Conservation (phyloP, 257 asterid genomes). For the Salvia miltiorrhiza region DNA sequence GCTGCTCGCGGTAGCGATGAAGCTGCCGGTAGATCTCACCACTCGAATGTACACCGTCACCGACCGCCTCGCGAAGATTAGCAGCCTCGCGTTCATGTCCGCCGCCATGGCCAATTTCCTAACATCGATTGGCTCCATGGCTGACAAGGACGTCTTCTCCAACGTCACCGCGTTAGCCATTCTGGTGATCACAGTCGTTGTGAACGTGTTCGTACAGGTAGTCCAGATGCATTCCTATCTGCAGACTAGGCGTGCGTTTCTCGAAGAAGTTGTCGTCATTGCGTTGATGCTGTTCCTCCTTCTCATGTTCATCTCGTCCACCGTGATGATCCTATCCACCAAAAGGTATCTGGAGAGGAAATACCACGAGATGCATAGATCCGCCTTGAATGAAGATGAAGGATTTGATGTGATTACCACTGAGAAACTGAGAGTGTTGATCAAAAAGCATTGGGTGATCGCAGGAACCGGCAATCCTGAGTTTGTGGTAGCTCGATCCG, state of each 20-base stretch:
- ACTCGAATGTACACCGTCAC: slow-evolving; percentile 30
- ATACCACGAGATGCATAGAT: slow-evolving; percentile 32
- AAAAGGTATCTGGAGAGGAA: slow-evolving; percentile 27
- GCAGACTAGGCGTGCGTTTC: neutral
- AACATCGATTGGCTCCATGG: slow-evolving; percentile 37
- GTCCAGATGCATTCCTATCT: slow-evolving; percentile 26
- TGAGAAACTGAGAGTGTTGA: slow-evolving; percentile 24
- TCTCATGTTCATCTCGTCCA: slow-evolving; percentile 24
- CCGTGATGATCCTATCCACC: slow-evolving; percentile 28
- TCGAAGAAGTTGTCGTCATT: neutral
- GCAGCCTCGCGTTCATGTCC: slow-evolving; percentile 34
- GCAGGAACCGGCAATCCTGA: slow-evolving; percentile 44
- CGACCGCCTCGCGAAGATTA: slow-evolving; percentile 39
- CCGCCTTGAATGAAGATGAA: slow-evolving; percentile 24
- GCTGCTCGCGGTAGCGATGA: slow-evolving; percentile 30
- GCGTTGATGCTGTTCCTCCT: slow-evolving; percentile 21
- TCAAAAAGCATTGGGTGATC: slow-evolving; percentile 37
- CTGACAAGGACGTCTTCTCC: slow-evolving; percentile 26
- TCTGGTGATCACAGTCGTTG: slow-evolving; percentile 33
- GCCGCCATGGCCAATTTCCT: slow-evolving; percentile 35
- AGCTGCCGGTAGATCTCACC: slow-evolving; percentile 37
- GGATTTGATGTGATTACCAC: slow-evolving; percentile 2
- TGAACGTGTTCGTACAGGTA: slow-evolving; percentile 25
- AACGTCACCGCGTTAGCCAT: slow-evolving; percentile 33
- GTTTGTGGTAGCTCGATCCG: slow-evolving; percentile 43